Evolutionary conservation across 768 basidiomycete species (phyloP), one percentile per base, ranked within the genome.

Genomic region (Rhodotorula paludigena): DNA sequence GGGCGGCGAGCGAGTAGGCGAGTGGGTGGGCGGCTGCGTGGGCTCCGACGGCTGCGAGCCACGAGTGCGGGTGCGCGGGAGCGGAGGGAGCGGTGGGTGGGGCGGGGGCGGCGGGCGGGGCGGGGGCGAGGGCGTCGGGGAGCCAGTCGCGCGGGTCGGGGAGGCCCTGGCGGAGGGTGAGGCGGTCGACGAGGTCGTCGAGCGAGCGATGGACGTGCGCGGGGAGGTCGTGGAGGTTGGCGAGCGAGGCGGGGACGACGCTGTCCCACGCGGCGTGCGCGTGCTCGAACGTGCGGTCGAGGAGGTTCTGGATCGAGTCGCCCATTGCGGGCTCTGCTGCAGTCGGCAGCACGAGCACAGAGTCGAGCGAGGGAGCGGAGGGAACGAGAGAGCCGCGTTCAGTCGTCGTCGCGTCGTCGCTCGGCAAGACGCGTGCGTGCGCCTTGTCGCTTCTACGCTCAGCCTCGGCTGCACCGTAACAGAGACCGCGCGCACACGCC

Each of bases 81-180:
- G 64, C 9, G 4, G 60, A 28, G 21, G 71, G 60, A 6, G 67
- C 57, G 9, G 63, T 52, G 20, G 59, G 63, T 18, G 66, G 30
- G 11, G 64, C 39, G 2, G 61, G 2, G 33, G 44, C 20, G 3
- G 63, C 10, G 32, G 57, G 3, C 20, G 35, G 5, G 5, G 57
- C 8, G 25, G 64, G 47, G 25, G 9, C 28, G 38, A 59, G 28
- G 18, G 35, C 35, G 28, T 32, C 57, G 7, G 60, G 52, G 28
- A 69, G 55, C 68, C 68, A 64, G 16, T 47, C 32, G 25, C 58
- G 32, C 30, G 70, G 59, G 54, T 60, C 23, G 38, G 57, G 64
- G 1, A 60, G n/a, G 10, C 64, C 60, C 20, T 58, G 58, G 30
- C 57, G 35, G 33, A 66, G 54, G 10, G 68, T 69, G 53, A 73